Evolutionary conservation across 768 basidiomycete genomes (phyloP), one percentile per base, ranked within the genome.

Genomic region (Dioszegia hungarica): DNA sequence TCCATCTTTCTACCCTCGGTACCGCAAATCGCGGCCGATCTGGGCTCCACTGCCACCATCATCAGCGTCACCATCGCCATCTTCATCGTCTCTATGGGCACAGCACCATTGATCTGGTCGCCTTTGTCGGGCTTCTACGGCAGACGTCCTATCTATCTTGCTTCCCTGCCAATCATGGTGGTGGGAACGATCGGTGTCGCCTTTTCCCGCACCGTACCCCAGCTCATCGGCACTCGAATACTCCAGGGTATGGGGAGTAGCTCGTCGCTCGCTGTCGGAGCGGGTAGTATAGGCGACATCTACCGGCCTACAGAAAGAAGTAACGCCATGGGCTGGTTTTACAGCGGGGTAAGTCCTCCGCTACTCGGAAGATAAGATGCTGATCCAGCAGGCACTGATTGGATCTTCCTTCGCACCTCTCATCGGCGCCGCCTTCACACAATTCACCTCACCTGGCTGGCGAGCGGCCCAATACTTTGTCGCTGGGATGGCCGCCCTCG

Each of bases 1-100:
- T 85, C 83, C 0, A 82, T 82, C 0, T 88, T 90, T 70, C 80
- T 88, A 2, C 88, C 88, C 0, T 83, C 84, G 0, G 86, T 90
- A 54, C 86, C 87, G 0, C 81, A 86, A 47, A 84, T 91, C 41
- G 83, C 88, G 8, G 74, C 72, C 25, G 87, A 90, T 57, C 73
- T 90, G 10, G 45, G 81, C 24, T 79, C 85, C 0, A 82, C 86
- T 0, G 80, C 80, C 0, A 63, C 81, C 15, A 72, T 85, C 17
- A 80, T 89, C 48, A 86, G 84, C 84, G 71, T 82, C 28, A 80
- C 81, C 1, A 79, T 85, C 1, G 83, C 83, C 55, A 60, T 84
- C 9, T 81, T 81, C 22, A 67, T 85, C 27, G 68, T 82, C 19
- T 74, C 79, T 0, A 76, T 77, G 5, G 79, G 82, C 0, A 17